These are phyloP conservation scores for Phylloporus sp. DNA, from an alignment of 768 basidiomycete species.

Conservation along the genomic window DNA sequence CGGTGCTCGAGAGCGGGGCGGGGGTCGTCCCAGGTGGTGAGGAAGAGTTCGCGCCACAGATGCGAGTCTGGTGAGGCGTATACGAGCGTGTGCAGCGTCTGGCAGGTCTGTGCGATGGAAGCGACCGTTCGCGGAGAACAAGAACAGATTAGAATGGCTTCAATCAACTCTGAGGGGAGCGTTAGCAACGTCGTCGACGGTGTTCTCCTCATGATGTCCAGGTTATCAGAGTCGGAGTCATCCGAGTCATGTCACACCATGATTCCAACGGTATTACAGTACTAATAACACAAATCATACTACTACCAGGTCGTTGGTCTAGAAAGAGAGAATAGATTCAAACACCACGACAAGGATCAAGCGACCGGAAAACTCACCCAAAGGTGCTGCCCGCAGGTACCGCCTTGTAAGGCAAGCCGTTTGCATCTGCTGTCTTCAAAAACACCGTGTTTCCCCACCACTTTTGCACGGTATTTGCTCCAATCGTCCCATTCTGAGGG, in stretches of 20 bases:
- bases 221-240: neutral
- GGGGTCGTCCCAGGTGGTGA: slow-evolving; percentile 50
- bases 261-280: too few species aligned
- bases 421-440: slow-evolving; percentile 26
- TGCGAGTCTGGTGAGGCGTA: slow-evolving; percentile 33
- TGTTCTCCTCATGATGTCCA: neutral
- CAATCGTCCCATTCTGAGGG: slow-evolving; percentile 59
- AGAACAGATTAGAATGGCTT: slow-evolving; percentile 32
- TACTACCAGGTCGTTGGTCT: neutral
- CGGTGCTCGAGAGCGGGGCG: slow-evolving; percentile 31
- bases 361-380: slow-evolving; percentile 22
- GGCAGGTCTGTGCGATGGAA: slow-evolving; percentile 36
- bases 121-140: slow-evolving; percentile 33
- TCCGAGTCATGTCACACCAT: too few species aligned
- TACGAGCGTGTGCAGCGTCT: slow-evolving; percentile 33
- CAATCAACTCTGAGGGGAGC: slow-evolving; percentile 41
- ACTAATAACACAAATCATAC: neutral
- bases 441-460: slow-evolving; percentile 58
- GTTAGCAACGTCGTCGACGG: slow-evolving; percentile 3
- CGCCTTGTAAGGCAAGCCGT: slow-evolving; percentile 7
- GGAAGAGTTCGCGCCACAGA: slow-evolving; percentile 49
- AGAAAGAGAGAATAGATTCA: neutral
- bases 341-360: neutral
- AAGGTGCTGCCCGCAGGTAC: slow-evolving; percentile 20
- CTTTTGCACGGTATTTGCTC: slow-evolving; percentile 42